phyloP scores from a whole-genome alignment of 2,329 filamentous ascomycete species.

The Pyrenophora teres region DNA sequence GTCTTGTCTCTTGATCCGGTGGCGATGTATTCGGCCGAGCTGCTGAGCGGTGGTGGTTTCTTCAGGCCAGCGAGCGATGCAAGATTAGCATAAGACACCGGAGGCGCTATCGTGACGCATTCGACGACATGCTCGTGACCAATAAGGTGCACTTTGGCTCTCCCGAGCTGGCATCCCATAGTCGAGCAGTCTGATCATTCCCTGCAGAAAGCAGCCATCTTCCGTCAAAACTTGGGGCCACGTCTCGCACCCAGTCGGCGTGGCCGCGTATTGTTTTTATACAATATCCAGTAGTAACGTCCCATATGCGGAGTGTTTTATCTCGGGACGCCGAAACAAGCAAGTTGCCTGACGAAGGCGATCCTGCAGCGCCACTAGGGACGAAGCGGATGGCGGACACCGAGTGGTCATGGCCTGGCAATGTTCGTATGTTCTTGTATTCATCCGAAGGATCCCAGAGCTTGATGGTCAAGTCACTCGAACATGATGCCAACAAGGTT shows the following conservation, averaged over 20 bases:
- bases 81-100: conserved; percentile 76
- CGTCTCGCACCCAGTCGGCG: conserved; percentile 87
- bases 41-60: conserved; percentile 74
- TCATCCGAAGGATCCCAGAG: conserved; percentile 91
- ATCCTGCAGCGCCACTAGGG: conserved; percentile 77
- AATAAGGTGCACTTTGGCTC: conserved; percentile 76
- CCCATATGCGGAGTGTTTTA: conserved; percentile 85
- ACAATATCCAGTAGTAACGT: conserved; percentile 90
- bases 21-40: conserved; percentile 83
- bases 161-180: conserved; percentile 81
- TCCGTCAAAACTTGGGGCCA: conserved; percentile 81
- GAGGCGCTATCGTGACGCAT: conserved; percentile 84
- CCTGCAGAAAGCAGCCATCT: conserved; percentile 81
- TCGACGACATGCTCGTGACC: conserved; percentile 87
- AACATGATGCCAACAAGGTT: conserved; percentile 81
- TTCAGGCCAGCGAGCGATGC: conserved; percentile 79
- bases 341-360: conserved; percentile 79
- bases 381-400: conserved; percentile 89
- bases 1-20: conserved; percentile 89
- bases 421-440: conserved; percentile 92
- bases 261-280: conserved; percentile 88
- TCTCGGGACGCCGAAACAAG: conserved; percentile 86
- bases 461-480: conserved; percentile 89
- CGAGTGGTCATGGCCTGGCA: conserved; percentile 90
- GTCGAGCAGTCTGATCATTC: conserved; percentile 77